These are phyloP conservation scores for Crepidotus variabilis DNA, from an alignment of 768 basidiomycete species.

Conservation along the genomic window DNA sequence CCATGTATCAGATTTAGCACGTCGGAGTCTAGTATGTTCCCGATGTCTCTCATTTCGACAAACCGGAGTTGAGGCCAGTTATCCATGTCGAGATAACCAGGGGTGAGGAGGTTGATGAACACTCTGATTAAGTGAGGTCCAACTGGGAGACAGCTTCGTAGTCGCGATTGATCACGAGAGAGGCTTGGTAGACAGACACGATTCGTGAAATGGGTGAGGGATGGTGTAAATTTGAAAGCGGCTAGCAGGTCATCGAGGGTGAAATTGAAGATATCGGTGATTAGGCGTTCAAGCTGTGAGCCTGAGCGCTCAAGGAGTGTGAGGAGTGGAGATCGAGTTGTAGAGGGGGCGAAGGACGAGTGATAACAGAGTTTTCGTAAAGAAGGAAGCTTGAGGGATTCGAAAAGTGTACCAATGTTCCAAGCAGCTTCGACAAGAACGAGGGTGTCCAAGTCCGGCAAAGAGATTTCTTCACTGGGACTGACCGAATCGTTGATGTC, in stretches of 20 bases:
- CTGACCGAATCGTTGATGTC: background rate
- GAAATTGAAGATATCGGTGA: conserved; percentile 10
- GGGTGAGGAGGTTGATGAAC: conserved; percentile 9
- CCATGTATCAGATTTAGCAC: conserved; percentile 1
- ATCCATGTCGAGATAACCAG: background rate
- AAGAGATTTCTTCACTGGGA: background rate
- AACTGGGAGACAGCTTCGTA: background rate
- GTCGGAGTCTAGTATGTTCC: background rate
- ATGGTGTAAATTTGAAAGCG: conserved; percentile 5
- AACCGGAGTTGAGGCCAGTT: conserved; percentile 4
- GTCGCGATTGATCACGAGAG: conserved; percentile 7
- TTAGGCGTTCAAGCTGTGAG: conserved; percentile 4
- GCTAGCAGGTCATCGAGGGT: conserved; percentile 8
- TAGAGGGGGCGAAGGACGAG: conserved; percentile 5
- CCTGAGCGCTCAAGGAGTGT: conserved; percentile 7
- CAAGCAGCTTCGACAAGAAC: conserved; percentile 3
- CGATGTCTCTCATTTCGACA: conserved; percentile 4
- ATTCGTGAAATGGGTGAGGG: conserved; percentile 5
- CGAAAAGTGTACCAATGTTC: conserved; percentile 3
- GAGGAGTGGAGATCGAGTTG: conserved; percentile 4
- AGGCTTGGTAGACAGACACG: background rate
- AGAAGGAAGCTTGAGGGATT: conserved; percentile 7
- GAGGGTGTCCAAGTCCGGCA: conserved; percentile 10
- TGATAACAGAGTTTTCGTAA: conserved; percentile 10
- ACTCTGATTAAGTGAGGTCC: background rate